Evolutionary conservation across 2,329 filamentous ascomycete genomes (phyloP).

Genomic region (Gnomoniopsis smithogilvyi): DNA sequence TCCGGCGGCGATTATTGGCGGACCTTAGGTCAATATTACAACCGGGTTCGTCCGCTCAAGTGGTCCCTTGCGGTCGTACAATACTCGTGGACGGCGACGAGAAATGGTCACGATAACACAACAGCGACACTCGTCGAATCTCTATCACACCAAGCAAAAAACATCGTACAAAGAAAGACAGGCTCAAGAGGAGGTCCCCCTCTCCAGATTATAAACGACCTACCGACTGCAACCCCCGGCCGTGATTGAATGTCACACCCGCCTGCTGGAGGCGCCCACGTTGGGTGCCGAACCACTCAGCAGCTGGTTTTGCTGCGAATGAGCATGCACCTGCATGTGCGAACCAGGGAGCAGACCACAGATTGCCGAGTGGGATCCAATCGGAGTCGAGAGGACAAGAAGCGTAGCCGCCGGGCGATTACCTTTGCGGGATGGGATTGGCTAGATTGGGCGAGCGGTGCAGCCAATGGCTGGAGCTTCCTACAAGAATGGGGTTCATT

Average conservation of each 20-base stretch:
- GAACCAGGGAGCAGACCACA: conserved; percentile 7
- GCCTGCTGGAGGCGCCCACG: neutral
- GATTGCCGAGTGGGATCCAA: conserved; percentile 18
- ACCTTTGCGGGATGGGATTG: neutral
- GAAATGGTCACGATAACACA: neutral
- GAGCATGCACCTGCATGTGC: conserved; percentile 15
- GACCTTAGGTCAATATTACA: neutral
- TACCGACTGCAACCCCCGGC: neutral
- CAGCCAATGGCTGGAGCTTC: neutral
- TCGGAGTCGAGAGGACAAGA: neutral
- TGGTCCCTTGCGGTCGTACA: neutral
- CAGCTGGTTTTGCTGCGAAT: conserved; percentile 10
- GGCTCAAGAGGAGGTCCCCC: neutral
- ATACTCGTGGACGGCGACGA: neutral
- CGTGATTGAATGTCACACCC: conserved; percentile 1
- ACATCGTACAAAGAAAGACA: neutral
- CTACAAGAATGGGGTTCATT: neutral
- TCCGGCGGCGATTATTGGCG: neutral
- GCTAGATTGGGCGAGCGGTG: conserved; percentile 1
- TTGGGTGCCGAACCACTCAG: neutral
- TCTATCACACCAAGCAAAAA: neutral
- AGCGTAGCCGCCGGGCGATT: neutral
- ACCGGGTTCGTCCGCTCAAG: neutral
- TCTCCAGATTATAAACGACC: neutral
- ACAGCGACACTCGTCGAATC: neutral